A percentile compares a stretch with the other conserved stretches of the same genome.
Evolutionary conservation across 352 stramenopile species (phyloP).

Genomic region (Globisporangium solare): DNA sequence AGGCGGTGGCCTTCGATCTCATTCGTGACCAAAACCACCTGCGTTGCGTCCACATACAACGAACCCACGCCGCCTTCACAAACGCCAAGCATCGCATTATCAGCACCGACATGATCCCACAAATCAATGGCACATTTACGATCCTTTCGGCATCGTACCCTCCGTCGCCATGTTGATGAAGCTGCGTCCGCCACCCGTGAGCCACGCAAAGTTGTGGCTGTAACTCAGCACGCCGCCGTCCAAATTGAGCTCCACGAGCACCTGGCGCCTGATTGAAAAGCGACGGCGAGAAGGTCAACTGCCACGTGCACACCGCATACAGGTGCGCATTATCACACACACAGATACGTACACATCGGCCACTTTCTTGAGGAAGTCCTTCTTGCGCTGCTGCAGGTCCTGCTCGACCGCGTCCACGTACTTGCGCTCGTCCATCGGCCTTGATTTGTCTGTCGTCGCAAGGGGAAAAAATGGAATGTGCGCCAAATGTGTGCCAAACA

Average conservation of each 20-base stretch:
- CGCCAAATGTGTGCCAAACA: too few species aligned
- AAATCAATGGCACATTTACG: not conserved
- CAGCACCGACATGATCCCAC: not conserved
- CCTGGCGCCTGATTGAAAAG: constrained; percentile 24
- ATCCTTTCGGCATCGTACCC: constrained; percentile 20
- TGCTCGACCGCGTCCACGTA: constrained; percentile 54
- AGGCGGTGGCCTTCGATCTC: constrained; percentile 72
- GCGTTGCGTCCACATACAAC: constrained; percentile 52
- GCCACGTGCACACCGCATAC: not conserved
- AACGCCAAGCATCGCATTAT: constrained; percentile 1
- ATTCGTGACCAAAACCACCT: constrained; percentile 58
- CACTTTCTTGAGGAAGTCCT: constrained; percentile 47
- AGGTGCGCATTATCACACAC: constrained; percentile 1
- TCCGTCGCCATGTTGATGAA: constrained; percentile 71
- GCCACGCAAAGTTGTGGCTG: constrained; percentile 64
- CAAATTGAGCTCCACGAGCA: constrained; percentile 36
- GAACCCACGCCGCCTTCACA: constrained; percentile 42
- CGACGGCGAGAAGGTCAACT: not conserved
- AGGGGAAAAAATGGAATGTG: not conserved
- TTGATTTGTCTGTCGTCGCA: not conserved
- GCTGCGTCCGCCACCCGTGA: constrained; percentile 52
- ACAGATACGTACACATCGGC: constrained; percentile 30
- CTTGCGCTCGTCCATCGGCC: constrained; percentile 44
- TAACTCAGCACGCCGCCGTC: constrained; percentile 52
- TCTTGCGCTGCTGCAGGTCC: constrained; percentile 33